Evolutionary conservation across 2,329 filamentous ascomycete species (phyloP).

Genomic region (Fusarium torreyae): DNA sequence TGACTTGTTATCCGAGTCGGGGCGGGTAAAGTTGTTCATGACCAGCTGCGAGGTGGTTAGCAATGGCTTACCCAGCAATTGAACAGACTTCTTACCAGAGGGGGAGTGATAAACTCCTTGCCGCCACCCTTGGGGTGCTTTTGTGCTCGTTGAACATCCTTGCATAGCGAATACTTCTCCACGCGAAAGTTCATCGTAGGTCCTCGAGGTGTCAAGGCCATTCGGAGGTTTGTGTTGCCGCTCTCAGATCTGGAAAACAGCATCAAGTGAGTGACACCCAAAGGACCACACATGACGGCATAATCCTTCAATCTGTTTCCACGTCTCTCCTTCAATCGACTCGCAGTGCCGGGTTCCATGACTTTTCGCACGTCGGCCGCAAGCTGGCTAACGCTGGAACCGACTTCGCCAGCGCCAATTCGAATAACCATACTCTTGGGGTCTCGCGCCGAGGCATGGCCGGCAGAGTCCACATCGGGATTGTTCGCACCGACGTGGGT

Average conservation of each 20-base stretch:
- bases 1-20: slow-evolving; percentile 71
- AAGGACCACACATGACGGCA: slow-evolving; percentile 92
- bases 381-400: slow-evolving; percentile 90
- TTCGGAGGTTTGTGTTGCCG: slow-evolving; percentile 92
- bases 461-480: slow-evolving; percentile 69
- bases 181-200: slow-evolving; percentile 96
- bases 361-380: slow-evolving; percentile 91
- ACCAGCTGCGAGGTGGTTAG: slow-evolving; percentile 74
- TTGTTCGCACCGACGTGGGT: slow-evolving; percentile 82
- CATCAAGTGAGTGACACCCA: slow-evolving; percentile 93
- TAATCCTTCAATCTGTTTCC: slow-evolving; percentile 93
- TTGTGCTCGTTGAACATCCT: slow-evolving; percentile 88
- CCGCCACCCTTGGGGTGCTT: slow-evolving; percentile 86
- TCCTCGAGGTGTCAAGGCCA: slow-evolving; percentile 89
- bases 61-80: slow-evolving; percentile 1
- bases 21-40: slow-evolving; percentile 95
- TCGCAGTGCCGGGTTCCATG: slow-evolving; percentile 96
- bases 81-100: slow-evolving; percentile 70
- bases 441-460: slow-evolving; percentile 75
- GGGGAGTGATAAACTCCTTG: slow-evolving; percentile 88
- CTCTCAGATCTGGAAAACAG: slow-evolving; percentile 91
- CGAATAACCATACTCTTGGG: slow-evolving; percentile 99
- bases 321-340: slow-evolving; percentile 88
- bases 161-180: slow-evolving; percentile 93
- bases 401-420: slow-evolving; percentile 94